Evolutionary conservation across 2,329 filamentous ascomycete genomes (phyloP), one percentile per base, ranked within the genome.

Genomic region (Scortechinia acanthostroma): DNA sequence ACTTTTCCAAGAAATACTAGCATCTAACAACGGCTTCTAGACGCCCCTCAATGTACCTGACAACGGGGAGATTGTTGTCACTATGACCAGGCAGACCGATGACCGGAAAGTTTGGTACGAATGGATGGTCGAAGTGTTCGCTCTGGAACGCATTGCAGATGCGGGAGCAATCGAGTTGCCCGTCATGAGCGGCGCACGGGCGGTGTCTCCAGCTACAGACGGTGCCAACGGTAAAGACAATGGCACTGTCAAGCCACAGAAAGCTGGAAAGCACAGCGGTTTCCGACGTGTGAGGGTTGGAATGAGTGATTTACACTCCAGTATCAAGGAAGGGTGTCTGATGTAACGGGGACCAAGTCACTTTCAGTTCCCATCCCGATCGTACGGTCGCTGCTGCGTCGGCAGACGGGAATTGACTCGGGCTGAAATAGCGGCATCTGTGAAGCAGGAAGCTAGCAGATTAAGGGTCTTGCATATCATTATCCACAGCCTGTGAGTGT

Each of bases 101-200:
- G 89, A 96, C 59, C 80, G 86, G 28, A 94, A 88, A 62, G 93
- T 98, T 4, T 98, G 93, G 94, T 98, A 98, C 62, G 93, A 98
- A 62, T 98, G 93, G 93, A 73, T 93, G 49, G 83, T 96, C 2
- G 93, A 97, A 62, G 88, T 86, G 10, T 96, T 40, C 20, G 35
- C 35, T 6, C 35, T 40, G 6, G 35, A 40, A 19, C 35, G 35
- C 35, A 19, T 19, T 6, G 35, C 35, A 6, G 25, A 30, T 10
- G n/a, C 25, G 10, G n/a, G 10, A n/a, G n/a, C 25, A n/a, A n/a
- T 30, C n/a, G n/a, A 10, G 25, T 15, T 6, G 13, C 35, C 35
- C 20, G 35, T 19, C 6, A 19, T 19, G 10, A 40, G 17, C 10
- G 17, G 10, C 20, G 35, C 17, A 6, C 14, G 35, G 35, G 6